Evolutionary conservation across 73 alveolate species (phyloP).

Genomic region (Paramecium caudatum): DNA sequence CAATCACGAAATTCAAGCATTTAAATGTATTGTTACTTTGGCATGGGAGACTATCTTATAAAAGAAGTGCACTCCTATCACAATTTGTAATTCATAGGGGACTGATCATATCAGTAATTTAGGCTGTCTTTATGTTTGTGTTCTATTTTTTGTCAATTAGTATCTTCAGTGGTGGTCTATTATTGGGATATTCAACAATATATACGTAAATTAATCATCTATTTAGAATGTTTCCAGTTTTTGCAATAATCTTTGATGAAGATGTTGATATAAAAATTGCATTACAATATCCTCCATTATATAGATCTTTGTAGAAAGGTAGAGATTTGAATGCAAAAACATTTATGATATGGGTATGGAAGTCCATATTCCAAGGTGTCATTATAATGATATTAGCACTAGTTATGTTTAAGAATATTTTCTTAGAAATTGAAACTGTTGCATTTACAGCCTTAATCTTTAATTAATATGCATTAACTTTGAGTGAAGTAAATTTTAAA

Average conservation of each 20-base stretch:
- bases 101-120: slow-evolving; percentile 85
- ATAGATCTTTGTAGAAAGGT: slow-evolving; percentile 92
- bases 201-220: slow-evolving; percentile 73
- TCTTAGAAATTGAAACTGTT: slow-evolving; percentile 90
- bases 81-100: slow-evolving; percentile 93
- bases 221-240: slow-evolving; percentile 84
- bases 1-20: slow-evolving; percentile 84
- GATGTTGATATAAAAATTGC: slow-evolving; percentile 81
- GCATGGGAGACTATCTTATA: slow-evolving; percentile 94
- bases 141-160: slow-evolving; percentile 83
- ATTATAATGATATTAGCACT: slow-evolving; percentile 91
- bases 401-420: slow-evolving; percentile 87
- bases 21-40: slow-evolving; percentile 87
- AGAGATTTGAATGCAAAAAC: slow-evolving; percentile 91
- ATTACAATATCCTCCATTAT: slow-evolving; percentile 90
- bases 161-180: slow-evolving; percentile 81
- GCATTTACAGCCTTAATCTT: slow-evolving; percentile 93
- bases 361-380: slow-evolving; percentile 89
- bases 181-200: slow-evolving; percentile 91
- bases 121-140: slow-evolving; percentile 84
- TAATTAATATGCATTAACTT: slow-evolving; percentile 43
- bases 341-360: slow-evolving; percentile 93
- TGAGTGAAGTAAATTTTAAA: background rate
- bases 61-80: slow-evolving; percentile 86
- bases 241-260: slow-evolving; percentile 88